Evolutionary conservation across 2,329 filamentous ascomycete genomes (phyloP), one percentile per base, ranked within the genome.

Genomic region (Magnaporthales sp.): DNA sequence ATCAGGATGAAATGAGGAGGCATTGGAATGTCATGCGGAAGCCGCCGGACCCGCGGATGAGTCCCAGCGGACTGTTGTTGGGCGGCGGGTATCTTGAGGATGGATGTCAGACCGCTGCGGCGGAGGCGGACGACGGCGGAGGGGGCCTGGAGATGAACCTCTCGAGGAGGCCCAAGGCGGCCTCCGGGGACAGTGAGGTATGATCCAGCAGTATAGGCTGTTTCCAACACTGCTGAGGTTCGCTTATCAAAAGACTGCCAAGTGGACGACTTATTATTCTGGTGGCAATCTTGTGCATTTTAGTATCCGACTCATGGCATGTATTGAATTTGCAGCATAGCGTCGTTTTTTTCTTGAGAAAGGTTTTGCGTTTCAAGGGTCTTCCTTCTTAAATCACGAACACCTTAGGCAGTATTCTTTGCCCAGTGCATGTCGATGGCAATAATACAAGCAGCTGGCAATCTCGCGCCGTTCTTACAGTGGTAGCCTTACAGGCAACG

Each of bases 1-100:
- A 83, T 70, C 81, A 82, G 67, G 80, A 84, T 63, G 81, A 81
- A 72, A 78, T 91, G 66, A 86, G 81, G 67, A 87, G 76, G 73
- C 91, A 91, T 78, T 91, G 89, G 71, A 86, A 88, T 64, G 83
- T 86, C 74, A 86, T 92, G 76, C 63, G 63, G 69, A 64, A 15
- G 67, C 69, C n/a, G 71, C 69, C 31, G 32, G 66, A 65, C 71
- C 70, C 54, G 70, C 68, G 64, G 38, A 64, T 32, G 67, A 69
- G 63, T 65, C 67, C 60, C 66, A 67, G 19, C 67, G 26, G 15
- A 4, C 60, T 66, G 15, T 51, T 65, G 61, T 56, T 27, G 30
- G 62, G 64, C 24, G 60, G 32, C 19, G 38, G 6, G 24, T 80
- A 4, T 73, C 72, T 5, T 75, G 56, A 60, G 56, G 56, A 27